Evolutionary conservation across 805 yeast species (phyloP).

Genomic region (Wickerhamomyces kurtzmanii): DNA sequence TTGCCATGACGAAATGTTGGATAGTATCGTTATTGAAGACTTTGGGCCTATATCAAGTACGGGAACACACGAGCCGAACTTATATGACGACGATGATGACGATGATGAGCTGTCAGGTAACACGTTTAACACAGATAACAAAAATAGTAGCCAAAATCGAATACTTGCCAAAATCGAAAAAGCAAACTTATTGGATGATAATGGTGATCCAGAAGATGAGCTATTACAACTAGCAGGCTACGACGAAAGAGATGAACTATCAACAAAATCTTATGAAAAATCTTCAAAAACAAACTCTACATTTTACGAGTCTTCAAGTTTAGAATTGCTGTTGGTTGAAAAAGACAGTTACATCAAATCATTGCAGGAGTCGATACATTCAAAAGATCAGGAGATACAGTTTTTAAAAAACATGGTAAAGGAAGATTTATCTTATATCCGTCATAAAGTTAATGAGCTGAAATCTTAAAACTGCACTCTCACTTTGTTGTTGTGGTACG

Average conservation of each 20-base stretch:
- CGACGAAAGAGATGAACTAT: slow-evolving; percentile 1
- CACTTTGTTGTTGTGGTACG: too few species aligned
- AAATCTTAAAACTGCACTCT: too few species aligned
- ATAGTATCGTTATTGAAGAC: too few species aligned
- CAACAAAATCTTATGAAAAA: too few species aligned
- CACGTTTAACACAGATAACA: not conserved
- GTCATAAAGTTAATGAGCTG: slow-evolving; percentile 10
- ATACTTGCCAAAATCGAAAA: not conserved
- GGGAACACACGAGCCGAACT: too few species aligned
- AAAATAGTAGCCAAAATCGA: not conserved
- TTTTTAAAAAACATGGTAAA: slow-evolving; percentile 14
- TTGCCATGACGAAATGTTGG: slow-evolving; percentile 5
- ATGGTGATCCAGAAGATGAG: slow-evolving; percentile 10
- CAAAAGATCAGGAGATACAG: slow-evolving; percentile 11
- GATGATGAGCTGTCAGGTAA: not conserved
- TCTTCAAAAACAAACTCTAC: too few species aligned
- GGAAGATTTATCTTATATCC: slow-evolving; percentile 14
- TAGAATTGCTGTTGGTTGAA: too few species aligned
- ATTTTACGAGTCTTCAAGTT: too few species aligned
- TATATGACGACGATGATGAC: slow-evolving; percentile 1
- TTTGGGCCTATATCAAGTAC: too few species aligned
- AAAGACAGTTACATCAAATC: slow-evolving; percentile 3
- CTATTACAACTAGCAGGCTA: slow-evolving; percentile 11
- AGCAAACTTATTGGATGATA: not conserved
- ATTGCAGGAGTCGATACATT: slow-evolving; percentile 3